Evolutionary conservation across 75 land plant genomes (phyloP).

Genomic region (Azolla pinnata): DNA sequence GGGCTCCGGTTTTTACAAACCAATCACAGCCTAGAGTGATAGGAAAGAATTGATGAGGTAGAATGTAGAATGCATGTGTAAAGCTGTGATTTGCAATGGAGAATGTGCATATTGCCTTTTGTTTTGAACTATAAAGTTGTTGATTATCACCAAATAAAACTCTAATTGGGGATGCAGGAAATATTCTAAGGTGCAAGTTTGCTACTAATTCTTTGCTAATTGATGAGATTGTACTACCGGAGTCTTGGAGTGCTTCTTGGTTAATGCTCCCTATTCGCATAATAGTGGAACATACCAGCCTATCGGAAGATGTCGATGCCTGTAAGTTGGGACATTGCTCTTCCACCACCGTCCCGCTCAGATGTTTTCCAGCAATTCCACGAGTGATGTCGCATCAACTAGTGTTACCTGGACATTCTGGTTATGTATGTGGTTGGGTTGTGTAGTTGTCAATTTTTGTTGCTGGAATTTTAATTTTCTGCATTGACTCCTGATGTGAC

Average conservation of each 20-base stretch:
- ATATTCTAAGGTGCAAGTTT: neutral
- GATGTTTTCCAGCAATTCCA: neutral
- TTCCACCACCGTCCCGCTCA: neutral
- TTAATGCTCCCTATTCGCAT: neutral
- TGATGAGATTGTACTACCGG: neutral
- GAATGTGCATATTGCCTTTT: neutral
- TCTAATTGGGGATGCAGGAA: neutral
- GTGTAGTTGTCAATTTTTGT: no score
- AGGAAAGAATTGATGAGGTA: neutral
- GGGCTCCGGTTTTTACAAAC: neutral
- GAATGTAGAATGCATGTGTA: neutral
- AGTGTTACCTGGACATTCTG: neutral
- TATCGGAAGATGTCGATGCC: neutral
- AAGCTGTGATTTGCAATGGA: neutral
- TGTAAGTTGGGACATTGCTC: neutral
- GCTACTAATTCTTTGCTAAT: neutral
- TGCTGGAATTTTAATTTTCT: neutral
- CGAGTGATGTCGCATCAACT: neutral
- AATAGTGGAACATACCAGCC: neutral
- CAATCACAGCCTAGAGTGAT: slow-evolving; percentile 5
- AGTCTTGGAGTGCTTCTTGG: neutral
- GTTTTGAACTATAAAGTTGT: neutral
- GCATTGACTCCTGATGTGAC: neutral
- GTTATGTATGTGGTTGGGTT: no score
- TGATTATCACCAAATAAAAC: slow-evolving; percentile 1